Conservation (phyloP, 352 stramenopile genomes). For the Peronospora tabacina region DNA sequence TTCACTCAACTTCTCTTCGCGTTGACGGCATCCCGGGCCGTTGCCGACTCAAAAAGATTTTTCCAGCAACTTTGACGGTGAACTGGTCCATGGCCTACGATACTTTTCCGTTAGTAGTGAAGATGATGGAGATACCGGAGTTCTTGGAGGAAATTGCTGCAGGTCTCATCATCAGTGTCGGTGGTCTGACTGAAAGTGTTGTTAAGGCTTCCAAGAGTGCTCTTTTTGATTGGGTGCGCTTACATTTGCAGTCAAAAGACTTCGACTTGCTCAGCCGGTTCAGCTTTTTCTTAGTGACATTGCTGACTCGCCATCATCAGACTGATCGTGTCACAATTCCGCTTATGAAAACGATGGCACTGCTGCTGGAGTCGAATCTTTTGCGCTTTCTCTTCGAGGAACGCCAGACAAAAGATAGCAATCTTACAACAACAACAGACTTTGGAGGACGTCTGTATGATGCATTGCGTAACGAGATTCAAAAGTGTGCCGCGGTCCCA, state of each 20-base stretch:
- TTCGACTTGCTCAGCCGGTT: constrained; percentile 63
- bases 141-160: constrained; percentile 81
- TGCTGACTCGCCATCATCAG: constrained; percentile 50
- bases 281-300: constrained; percentile 53
- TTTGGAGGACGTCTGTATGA: constrained; percentile 59
- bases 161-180: constrained; percentile 92
- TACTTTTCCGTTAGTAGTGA: constrained; percentile 88
- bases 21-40: constrained; percentile 75
- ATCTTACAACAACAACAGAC: constrained; percentile 15
- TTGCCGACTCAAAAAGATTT: constrained; percentile 61
- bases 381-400: constrained; percentile 53
- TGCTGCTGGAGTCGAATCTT: constrained; percentile 58
- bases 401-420: constrained; percentile 21
- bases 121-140: constrained; percentile 77
- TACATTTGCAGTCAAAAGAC: constrained; percentile 44
- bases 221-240: constrained; percentile 55
- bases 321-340: constrained; percentile 82
- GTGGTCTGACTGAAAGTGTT: constrained; percentile 92
- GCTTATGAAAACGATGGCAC: constrained; percentile 80
- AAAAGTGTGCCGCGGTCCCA: constrained; percentile 45
- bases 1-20: constrained; percentile 58
- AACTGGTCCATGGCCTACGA: constrained; percentile 82
- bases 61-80: constrained; percentile 41
- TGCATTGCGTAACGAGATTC: constrained; percentile 61
- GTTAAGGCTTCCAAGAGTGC: constrained; percentile 68